These are phyloP conservation scores for Candida schatavii DNA, from an alignment of 805 yeast species.

Conservation along the genomic window DNA sequence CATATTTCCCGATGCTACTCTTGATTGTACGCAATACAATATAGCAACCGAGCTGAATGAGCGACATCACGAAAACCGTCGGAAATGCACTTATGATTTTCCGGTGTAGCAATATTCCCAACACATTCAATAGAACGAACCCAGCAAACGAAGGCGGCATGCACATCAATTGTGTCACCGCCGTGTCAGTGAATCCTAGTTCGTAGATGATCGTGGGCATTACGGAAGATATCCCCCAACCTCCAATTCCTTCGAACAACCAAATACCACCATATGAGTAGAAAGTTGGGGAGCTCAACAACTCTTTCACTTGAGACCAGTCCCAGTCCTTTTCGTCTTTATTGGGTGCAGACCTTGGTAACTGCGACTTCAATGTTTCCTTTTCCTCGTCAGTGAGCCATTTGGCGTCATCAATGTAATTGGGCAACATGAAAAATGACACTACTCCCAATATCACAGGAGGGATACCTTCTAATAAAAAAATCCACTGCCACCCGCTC, in stretches of 20 bases:
- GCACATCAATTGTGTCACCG: conserved; percentile 16
- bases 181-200: conserved; percentile 18
- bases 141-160: conserved; percentile 18
- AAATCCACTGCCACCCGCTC: conserved; percentile 14
- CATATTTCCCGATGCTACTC: conserved; percentile 9
- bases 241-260: conserved; percentile 16
- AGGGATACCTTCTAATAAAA: conserved; percentile 13
- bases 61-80: conserved; percentile 10
- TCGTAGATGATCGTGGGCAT: conserved; percentile 17
- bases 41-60: conserved; percentile 13
- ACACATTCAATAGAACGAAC: conserved; percentile 10
- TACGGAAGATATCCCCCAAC: conserved; percentile 18
- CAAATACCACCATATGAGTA: conserved; percentile 12
- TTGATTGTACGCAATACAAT: conserved; percentile 9
- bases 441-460: conserved; percentile 8
- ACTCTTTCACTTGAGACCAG: conserved; percentile 9
- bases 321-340: conserved; percentile 8
- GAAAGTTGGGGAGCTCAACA: conserved; percentile 11
- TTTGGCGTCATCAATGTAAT: conserved; percentile 12
- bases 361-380: conserved; percentile 1
- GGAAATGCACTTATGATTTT: conserved; percentile 11
- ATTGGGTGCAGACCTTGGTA: conserved; percentile 12
- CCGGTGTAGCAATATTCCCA: conserved; percentile 14
- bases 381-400: conserved; percentile 12
- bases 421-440: conserved; percentile 11